Evolutionary conservation across 192 early-diverging fungal species (phyloP), one percentile per base, ranked within the genome.

Genomic region (Mortierella claussenii): DNA sequence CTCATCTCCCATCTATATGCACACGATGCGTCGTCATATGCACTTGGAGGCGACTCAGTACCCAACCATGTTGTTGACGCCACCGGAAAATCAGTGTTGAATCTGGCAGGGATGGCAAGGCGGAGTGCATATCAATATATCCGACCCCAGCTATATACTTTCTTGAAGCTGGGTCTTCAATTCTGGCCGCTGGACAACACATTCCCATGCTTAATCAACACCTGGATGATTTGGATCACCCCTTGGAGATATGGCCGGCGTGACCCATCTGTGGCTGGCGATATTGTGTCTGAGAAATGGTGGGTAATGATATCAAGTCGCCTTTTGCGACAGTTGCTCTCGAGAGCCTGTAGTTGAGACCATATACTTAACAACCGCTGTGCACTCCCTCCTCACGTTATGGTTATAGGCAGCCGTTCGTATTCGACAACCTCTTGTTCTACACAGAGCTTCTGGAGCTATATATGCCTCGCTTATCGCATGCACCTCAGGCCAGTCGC

Each of bases 331-430:
- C n/a, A n/a, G n/a, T n/a, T n/a, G n/a, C n/a, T n/a, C n/a, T n/a
- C n/a, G n/a, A n/a, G n/a, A n/a, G n/a, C n/a, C n/a, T n/a, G n/a
- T n/a, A n/a, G n/a, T n/a, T n/a, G n/a, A n/a, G n/a, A n/a, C n/a
- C n/a, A n/a, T n/a, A n/a, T n/a, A n/a, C n/a, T n/a, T n/a, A n/a
- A n/a, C n/a, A n/a, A n/a, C n/a, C n/a, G n/a, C n/a, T n/a, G n/a
- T n/a, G n/a, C n/a, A n/a, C n/a, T n/a, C n/a, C n/a, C n/a, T n/a
- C n/a, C n/a, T n/a, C n/a, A n/a, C n/a, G n/a, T n/a, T n/a, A n/a
- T n/a, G n/a, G n/a, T n/a, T n/a, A 56, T 51, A 75, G 71, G 71
- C 73, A 76, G 37, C 73, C 73, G 17, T 76, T 67, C 24, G 23
- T 76, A 20, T 76, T 76, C 17, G 73, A 76, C 31, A 76, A 76